A percentile compares a stretch with the other conserved stretches of the same genome.
Conservation (phyloP, 2,329 filamentous ascomycete species). For the Clonostachys rosea region DNA sequence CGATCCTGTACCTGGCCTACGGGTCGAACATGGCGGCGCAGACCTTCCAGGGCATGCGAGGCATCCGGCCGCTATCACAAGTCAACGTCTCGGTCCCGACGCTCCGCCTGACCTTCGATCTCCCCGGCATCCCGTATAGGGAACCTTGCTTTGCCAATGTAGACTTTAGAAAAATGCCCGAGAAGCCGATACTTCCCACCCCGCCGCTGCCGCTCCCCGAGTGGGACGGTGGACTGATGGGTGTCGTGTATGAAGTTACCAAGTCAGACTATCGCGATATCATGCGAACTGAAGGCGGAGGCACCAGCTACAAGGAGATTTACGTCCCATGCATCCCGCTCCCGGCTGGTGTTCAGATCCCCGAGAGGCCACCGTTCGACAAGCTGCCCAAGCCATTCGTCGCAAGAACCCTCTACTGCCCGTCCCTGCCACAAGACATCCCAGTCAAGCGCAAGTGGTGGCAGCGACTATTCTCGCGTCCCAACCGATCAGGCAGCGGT, state of each 20-base stretch:
- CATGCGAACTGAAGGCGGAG: conserved; percentile 86
- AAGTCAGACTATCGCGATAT: conserved; percentile 77
- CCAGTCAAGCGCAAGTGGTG: conserved; percentile 31
- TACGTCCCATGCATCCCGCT: conserved; percentile 74
- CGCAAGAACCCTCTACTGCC: conserved; percentile 73
- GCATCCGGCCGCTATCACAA: conserved; percentile 76
- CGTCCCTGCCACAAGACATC: conserved; percentile 16
- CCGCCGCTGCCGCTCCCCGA: conserved; percentile 16
- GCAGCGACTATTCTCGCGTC: conserved; percentile 36
- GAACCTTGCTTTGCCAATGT: conserved; percentile 94
- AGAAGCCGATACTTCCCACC: conserved; percentile 25
- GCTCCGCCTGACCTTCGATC: conserved; percentile 75
- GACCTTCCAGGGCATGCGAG: conserved; percentile 74
- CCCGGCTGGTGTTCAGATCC: conserved; percentile 41
- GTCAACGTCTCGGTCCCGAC: conserved; percentile 78
- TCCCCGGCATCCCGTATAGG: conserved; percentile 77
- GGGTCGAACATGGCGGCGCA: conserved; percentile 82
- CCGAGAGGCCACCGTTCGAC: conserved; percentile 53
- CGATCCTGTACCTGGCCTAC: conserved; percentile 80
- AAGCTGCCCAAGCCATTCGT: conserved; percentile 61
- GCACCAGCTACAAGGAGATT: conserved; percentile 79
- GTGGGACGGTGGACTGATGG: conserved; percentile 82
- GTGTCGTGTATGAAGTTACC: conserved; percentile 94
- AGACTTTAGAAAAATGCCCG: conserved; percentile 50
- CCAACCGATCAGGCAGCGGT: conserved; percentile 13